phyloP scores from a whole-genome alignment of 2,329 filamentous ascomycete species.

The Hypoxylon sp. region DNA sequence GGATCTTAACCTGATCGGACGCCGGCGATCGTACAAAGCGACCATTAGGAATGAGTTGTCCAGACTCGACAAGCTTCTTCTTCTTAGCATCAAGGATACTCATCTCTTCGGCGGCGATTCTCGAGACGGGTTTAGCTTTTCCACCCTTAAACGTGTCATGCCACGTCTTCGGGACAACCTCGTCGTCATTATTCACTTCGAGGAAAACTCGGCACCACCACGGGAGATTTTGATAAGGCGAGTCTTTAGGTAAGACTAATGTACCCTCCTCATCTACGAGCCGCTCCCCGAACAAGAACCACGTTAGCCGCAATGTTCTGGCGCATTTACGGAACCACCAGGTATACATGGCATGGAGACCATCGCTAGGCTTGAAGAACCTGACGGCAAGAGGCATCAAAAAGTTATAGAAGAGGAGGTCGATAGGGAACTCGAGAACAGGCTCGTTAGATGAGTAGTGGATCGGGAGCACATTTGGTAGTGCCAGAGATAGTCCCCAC shows the following conservation, averaged over 20 bases:
- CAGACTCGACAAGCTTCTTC: conserved; percentile 61
- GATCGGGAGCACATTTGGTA: conserved; percentile 84
- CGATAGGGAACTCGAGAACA: conserved; percentile 92
- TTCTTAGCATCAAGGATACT: conserved; percentile 58
- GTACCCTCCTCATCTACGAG: conserved; percentile 85
- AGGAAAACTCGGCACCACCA: conserved; percentile 63
- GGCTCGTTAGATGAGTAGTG: conserved; percentile 95
- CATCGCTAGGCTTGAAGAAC: conserved; percentile 87
- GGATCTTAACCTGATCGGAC: conserved; percentile 94
- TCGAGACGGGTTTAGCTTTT: conserved; percentile 59
- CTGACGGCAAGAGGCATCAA: conserved; percentile 89
- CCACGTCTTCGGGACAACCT: conserved; percentile 72
- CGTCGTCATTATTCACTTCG: conserved; percentile 59
- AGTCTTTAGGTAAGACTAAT: conserved; percentile 62
- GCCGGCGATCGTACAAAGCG: conserved; percentile 92
- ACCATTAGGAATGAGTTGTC: conserved; percentile 77
- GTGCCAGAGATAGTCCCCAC: conserved; percentile 82
- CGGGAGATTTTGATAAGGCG: conserved; percentile 53
- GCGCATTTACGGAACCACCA: conserved; percentile 98
- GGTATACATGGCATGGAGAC: conserved; percentile 85
- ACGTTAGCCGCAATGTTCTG: conserved; percentile 82
- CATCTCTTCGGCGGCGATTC: conserved; percentile 58
- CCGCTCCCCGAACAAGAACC: conserved; percentile 93
- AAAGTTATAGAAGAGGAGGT: conserved; percentile 97
- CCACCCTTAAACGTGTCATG: conserved; percentile 66